Evolutionary conservation across 345 rosid genomes (phyloP).

Genomic region (Cardamine chenopodiifolia): DNA sequence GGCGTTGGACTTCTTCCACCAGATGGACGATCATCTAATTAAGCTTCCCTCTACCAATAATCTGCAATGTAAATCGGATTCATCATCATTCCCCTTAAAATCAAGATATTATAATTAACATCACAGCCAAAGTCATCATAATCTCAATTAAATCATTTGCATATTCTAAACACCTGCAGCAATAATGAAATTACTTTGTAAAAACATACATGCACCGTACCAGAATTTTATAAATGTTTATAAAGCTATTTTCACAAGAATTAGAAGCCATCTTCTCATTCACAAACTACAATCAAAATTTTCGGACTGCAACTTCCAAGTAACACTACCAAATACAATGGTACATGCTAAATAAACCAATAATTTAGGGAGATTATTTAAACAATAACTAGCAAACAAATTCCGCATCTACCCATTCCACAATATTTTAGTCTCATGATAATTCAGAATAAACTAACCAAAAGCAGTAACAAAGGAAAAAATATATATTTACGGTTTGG

Average conservation of each 20-base stretch:
- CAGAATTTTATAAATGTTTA: too few species aligned
- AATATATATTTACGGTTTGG: slow-evolving; percentile 10
- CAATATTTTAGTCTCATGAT: neutral
- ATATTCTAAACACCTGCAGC: too few species aligned
- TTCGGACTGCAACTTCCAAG: slow-evolving; percentile 31
- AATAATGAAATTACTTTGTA: too few species aligned
- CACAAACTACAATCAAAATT: slow-evolving; percentile 50
- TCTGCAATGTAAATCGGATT: neutral
- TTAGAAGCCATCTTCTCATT: slow-evolving; percentile 40
- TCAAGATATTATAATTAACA: neutral
- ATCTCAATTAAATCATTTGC: neutral
- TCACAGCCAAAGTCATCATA: neutral
- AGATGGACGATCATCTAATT: neutral
- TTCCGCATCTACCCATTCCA: neutral
- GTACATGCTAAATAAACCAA: neutral
- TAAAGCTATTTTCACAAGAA: slow-evolving; percentile 8
- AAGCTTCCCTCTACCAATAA: neutral
- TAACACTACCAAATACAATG: neutral
- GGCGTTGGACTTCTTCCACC: neutral
- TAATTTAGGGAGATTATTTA: neutral
- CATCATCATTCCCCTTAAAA: too few species aligned
- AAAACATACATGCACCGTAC: too few species aligned
- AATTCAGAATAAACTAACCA: neutral
- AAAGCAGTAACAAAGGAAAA: neutral
- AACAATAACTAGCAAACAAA: neutral